Base-by-base conservation (phyloP, 2,329 filamentous ascomycete genomes). In the Epichloe hybrida region DNA sequence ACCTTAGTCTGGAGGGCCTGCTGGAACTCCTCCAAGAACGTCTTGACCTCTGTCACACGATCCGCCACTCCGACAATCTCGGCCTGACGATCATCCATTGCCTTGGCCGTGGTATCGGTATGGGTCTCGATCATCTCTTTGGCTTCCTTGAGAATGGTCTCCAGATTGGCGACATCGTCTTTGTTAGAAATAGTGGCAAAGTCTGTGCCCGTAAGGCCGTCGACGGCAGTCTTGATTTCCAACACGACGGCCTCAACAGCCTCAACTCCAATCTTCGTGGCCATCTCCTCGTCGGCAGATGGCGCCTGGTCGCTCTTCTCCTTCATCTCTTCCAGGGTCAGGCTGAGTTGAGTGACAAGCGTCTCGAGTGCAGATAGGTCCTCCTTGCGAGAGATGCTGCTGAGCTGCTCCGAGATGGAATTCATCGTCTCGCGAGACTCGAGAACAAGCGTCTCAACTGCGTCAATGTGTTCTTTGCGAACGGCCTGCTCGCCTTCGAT, bases 221-320 rank as follows among this genome's bases (percentile, higher is more conserved):
- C 84, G 8, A 96, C 73, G 31, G 84, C 80, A 4, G 77, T 73
- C 68, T 94, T 95, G 66, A 94, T 83, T 55, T 95, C 89, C n/a
- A 86, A 79, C 35, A 89, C 86, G 41, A 91, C 76, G 1, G 87
- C 76, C 56, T 88, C 86, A 7, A 97, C 78, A 2, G 86, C 79
- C 55, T 93, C 86, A 4, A 95, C 73, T 58, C 96, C 88, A 0
- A 81, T 79, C 69, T 95, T 95, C 47, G 82, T 85, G 23, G 91
- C 76, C 58, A 79, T 81, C 38, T 86, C 81, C 0, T 75, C 73
- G 39, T 75, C 72, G 17, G 44, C 5, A 17, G 81, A 76, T 9
- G 71, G 63, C 11, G 74, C 71, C 59, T 74, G 77, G 37, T 74
- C 69, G n/a, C 72, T 68, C 2, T 70, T 71, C 54, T 77, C 73